Conservation (phyloP, 345 rosid genomes). For the Lepidium africanum region DNA sequence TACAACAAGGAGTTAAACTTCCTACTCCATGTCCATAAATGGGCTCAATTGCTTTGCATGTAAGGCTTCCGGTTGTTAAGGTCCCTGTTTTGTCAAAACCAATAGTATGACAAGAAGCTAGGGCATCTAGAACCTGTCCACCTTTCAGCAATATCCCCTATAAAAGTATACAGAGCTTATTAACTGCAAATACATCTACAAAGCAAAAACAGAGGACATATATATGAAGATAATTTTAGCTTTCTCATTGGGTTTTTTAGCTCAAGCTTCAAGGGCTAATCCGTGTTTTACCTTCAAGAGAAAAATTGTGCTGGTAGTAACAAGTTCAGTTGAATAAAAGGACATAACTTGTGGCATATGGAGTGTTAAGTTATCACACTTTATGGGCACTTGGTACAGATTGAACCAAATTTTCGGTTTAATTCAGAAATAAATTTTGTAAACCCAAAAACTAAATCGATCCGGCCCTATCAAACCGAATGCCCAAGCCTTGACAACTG, state of each 20-base stretch:
- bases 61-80: slow-evolving; percentile 89
- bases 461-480: too few species aligned
- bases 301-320: background rate
- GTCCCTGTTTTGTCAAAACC: slow-evolving; percentile 99
- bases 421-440: background rate
- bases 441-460: too few species aligned
- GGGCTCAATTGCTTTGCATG: slow-evolving; percentile 83
- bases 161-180: background rate
- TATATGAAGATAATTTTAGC: background rate
- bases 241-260: background rate
- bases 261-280: background rate
- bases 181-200: background rate
- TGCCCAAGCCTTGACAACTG: too few species aligned
- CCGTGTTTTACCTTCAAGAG: background rate
- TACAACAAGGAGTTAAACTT: slow-evolving; percentile 47
- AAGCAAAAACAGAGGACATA: background rate
- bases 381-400: background rate
- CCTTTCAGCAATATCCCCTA: slow-evolving; percentile 94
- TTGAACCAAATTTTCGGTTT: background rate
- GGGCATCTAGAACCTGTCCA: slow-evolving; percentile 79
- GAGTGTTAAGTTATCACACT: background rate
- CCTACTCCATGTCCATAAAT: slow-evolving; percentile 64
- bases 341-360: background rate
- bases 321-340: background rate
- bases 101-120: slow-evolving; percentile 74